phyloP scores from a whole-genome alignment of 208 protist genomes.

The Blechomonas ayalai region DNA sequence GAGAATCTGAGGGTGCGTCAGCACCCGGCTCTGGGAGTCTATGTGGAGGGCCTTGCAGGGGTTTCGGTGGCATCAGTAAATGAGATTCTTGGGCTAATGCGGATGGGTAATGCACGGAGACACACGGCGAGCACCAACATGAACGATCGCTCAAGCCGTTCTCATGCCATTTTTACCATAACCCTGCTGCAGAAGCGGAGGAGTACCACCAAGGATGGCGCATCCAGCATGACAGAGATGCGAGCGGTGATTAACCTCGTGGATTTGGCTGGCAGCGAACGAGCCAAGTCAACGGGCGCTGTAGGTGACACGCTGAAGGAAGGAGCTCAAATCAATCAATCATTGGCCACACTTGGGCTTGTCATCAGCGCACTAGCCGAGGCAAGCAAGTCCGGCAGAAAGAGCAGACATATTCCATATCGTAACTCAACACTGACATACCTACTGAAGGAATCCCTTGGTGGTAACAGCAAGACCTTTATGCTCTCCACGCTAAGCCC shows the following conservation, averaged over 20 bases:
- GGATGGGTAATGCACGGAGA: constrained; percentile 48
- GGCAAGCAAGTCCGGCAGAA: neutral
- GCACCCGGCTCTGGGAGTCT: constrained; percentile 71
- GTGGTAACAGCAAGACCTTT: constrained; percentile 89
- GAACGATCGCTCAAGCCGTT: constrained; percentile 94
- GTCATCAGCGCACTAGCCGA: constrained; percentile 89
- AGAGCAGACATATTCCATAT: constrained; percentile 59
- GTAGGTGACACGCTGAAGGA: constrained; percentile 74
- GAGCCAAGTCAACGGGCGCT: constrained; percentile 72
- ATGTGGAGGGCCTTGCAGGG: constrained; percentile 65
- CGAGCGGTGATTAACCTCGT: constrained; percentile 85
- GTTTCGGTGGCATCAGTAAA: constrained; percentile 50
- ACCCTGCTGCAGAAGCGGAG: constrained; percentile 46
- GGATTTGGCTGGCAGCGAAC: constrained; percentile 92
- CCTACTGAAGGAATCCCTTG: constrained; percentile 85
- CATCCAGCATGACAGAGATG: constrained; percentile 31
- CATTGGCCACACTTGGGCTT: constrained; percentile 81
- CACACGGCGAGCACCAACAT: constrained; percentile 89
- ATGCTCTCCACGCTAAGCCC: constrained; percentile 90
- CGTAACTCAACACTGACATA: constrained; percentile 85
- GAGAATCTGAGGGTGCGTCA: constrained; percentile 57
- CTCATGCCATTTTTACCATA: constrained; percentile 96
- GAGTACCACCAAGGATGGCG: constrained; percentile 13
- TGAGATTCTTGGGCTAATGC: constrained; percentile 62
- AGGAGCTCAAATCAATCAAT: constrained; percentile 87